These are phyloP conservation scores for Candida smagusa DNA, from an alignment of 1,139 yeast genomes.

Conservation along the genomic window DNA sequence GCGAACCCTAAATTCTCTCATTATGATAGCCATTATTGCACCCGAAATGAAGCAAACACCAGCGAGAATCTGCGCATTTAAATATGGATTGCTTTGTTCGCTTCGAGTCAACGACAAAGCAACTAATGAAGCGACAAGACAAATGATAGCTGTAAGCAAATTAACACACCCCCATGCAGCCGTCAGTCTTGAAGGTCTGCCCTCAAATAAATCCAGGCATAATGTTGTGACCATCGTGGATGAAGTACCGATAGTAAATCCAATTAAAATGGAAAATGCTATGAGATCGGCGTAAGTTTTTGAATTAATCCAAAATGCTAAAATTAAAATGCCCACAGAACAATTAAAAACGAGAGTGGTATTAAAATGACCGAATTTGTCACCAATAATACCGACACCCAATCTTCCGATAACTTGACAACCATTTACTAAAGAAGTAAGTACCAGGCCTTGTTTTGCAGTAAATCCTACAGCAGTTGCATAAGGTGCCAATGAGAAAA, in stretches of 20 bases:
- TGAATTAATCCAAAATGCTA: conserved; percentile 57
- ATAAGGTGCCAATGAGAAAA: conserved; percentile 61
- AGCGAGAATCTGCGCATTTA: conserved; percentile 59
- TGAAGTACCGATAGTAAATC: conserved; percentile 60
- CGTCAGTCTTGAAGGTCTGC: conserved; percentile 38
- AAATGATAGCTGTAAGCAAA: conserved; percentile 41
- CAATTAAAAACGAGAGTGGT: conserved; percentile 2
- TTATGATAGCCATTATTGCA: conserved; percentile 23
- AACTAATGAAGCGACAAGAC: conserved; percentile 32
- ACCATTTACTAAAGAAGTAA: conserved; percentile 61
- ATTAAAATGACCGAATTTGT: conserved; percentile 56
- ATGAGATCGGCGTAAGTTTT: conserved; percentile 48
- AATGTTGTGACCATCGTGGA: conserved; percentile 61
- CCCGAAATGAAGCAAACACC: conserved; percentile 45
- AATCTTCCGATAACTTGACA: conserved; percentile 71
- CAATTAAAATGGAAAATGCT: conserved; percentile 52
- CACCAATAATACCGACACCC: conserved; percentile 54
- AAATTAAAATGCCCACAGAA: conserved; percentile 13
- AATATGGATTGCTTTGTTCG: conserved; percentile 39
- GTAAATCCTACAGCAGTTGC: conserved; percentile 59
- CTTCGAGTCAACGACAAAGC: conserved; percentile 42
- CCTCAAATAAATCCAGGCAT: conserved; percentile 50
- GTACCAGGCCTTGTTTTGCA: conserved; percentile 51
- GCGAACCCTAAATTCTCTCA: conserved; percentile 29
- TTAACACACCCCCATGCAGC: conserved; percentile 62